Conservation (phyloP, 1,284 basidiomycete genomes). For the Ustanciosporium gigantosporum region DNA sequence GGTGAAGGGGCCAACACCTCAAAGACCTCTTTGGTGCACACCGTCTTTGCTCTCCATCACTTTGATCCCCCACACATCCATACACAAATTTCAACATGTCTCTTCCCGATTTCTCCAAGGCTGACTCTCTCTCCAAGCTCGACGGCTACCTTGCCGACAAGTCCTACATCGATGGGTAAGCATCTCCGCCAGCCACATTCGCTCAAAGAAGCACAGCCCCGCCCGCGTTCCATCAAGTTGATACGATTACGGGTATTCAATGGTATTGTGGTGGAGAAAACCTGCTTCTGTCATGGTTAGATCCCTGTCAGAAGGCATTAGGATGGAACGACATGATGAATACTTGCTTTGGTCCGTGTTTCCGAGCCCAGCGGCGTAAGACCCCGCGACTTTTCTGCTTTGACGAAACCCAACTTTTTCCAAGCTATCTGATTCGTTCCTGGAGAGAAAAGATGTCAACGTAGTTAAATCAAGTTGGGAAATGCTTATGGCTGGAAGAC, state of each 20-base stretch:
- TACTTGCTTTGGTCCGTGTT: conserved; percentile 61
- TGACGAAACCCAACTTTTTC: conserved; percentile 57
- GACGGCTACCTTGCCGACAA: conserved; percentile 52
- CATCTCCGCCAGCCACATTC: conserved; percentile 6
- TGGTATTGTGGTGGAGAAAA: too few species aligned
- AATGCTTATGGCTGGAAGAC: background rate
- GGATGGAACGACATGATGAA: conserved; percentile 50
- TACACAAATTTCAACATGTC: conserved; percentile 45
- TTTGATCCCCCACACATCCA: background rate
- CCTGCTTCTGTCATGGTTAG: too few species aligned
- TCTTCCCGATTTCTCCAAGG: conserved; percentile 58
- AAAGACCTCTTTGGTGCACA: too few species aligned
- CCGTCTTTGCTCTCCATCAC: too few species aligned
- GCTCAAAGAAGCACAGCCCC: background rate
- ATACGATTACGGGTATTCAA: background rate
- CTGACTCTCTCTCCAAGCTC: conserved; percentile 50
- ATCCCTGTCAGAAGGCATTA: too few species aligned
- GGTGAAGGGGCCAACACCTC: too few species aligned
- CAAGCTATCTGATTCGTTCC: conserved; percentile 54
- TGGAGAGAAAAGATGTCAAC: too few species aligned
- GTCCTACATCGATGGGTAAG: conserved; percentile 61
- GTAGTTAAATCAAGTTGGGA: background rate
- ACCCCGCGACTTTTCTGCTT: conserved; percentile 60
- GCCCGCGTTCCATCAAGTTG: background rate
- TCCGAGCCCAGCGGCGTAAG: conserved; percentile 62